Percentiles rank a stretch among this genome's conserved stretches.
Evolutionary conservation across 1,284 basidiomycete genomes (phyloP).

Genomic region (Puccinia hordei): DNA sequence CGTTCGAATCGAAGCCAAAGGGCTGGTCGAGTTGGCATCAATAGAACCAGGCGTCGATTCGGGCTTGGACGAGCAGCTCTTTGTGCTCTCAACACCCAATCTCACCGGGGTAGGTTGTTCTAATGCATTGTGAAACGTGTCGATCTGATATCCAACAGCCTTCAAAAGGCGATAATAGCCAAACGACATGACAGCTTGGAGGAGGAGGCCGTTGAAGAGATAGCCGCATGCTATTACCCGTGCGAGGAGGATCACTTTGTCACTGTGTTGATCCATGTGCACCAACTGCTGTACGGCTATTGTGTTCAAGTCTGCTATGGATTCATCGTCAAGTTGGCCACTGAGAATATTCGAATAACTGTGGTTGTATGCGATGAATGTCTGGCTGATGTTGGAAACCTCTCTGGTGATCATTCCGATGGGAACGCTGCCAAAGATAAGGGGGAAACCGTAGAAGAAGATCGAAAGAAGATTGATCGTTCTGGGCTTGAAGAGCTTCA

Average conservation of each 20-base stretch:
- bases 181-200: conserved; percentile 1
- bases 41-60: conserved; percentile 4
- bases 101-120: neutral
- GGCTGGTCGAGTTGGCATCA: neutral
- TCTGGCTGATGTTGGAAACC: conserved; percentile 10
- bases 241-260: neutral
- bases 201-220: neutral
- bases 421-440: neutral
- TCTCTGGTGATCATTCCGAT: conserved; percentile 3
- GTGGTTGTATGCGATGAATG: neutral
- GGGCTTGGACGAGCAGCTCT: neutral
- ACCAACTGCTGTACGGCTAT: neutral
- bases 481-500: conserved; percentile 4
- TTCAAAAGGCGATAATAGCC: conserved; percentile 9
- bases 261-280: neutral
- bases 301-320: neutral
- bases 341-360: conserved; percentile 3
- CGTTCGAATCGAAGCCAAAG: neutral
- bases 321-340: conserved; percentile 10
- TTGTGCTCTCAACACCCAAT: neutral
- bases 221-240: conserved; percentile 5
- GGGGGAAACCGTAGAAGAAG: conserved; percentile 1
- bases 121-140: conserved; percentile 6
- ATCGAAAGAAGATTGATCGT: conserved; percentile 18
- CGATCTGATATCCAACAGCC: conserved; percentile 22